phyloP scores from a whole-genome alignment of 805 yeast species.

The Wickerhamiella cacticola region DNA sequence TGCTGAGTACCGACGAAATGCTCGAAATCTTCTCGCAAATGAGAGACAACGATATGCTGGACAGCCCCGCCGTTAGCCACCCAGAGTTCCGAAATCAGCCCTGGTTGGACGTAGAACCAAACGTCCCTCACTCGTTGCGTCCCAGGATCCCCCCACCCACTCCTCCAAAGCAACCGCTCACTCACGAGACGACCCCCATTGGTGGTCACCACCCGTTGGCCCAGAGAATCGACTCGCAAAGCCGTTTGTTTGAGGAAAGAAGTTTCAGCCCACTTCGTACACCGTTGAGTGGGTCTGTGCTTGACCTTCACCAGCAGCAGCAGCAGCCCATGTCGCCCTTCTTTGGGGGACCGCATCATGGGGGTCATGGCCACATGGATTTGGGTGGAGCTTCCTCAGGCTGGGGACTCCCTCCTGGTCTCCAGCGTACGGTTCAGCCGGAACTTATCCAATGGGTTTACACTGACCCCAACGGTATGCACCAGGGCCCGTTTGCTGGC shows the following conservation, averaged over 20 bases:
- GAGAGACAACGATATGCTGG: conserved; percentile 27
- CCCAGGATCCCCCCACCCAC: conserved; percentile 9
- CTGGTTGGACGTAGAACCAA: conserved; percentile 28
- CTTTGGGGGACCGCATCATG: neutral
- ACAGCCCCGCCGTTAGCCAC: conserved; percentile 16
- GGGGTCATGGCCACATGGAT: neutral
- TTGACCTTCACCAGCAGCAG: neutral
- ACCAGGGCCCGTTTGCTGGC: conserved; percentile 76
- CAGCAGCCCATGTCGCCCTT: neutral
- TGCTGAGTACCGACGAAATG: conserved; percentile 42
- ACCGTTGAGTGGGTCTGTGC: neutral
- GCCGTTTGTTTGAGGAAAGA: conserved; percentile 5
- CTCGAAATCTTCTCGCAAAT: conserved; percentile 40
- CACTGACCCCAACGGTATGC: conserved; percentile 53
- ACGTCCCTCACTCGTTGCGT: conserved; percentile 13
- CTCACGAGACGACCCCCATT: neutral
- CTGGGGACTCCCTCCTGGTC: conserved; percentile 13
- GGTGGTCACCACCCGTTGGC: neutral
- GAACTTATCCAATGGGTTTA: conserved; percentile 53
- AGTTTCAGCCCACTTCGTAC: neutral
- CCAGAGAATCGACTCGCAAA: conserved; percentile 8
- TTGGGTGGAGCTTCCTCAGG: neutral
- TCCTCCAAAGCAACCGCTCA: neutral
- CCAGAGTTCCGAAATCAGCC: conserved; percentile 23
- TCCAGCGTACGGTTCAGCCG: conserved; percentile 27